phyloP scores from a whole-genome alignment of 1,284 basidiomycete species.

The Tremellales sp. region DNA sequence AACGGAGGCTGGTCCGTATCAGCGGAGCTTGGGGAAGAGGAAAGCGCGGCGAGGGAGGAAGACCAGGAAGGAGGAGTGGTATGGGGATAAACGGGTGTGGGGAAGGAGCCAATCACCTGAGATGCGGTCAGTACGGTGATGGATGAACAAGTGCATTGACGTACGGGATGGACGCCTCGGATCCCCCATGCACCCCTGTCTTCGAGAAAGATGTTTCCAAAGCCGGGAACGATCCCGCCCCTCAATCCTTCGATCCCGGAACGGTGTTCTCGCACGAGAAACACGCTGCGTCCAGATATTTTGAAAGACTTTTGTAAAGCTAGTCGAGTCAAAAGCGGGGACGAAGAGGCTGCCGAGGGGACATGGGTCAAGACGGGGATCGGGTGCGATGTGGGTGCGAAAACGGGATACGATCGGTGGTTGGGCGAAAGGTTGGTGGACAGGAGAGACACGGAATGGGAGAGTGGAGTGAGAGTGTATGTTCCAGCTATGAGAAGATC shows the following conservation, averaged over 20 bases:
- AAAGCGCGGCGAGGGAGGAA: conserved; percentile 47
- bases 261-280: conserved; percentile 38
- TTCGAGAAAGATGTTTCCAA: conserved; percentile 43
- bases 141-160: conserved; percentile 22
- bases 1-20: conserved; percentile 25
- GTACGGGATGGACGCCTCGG: conserved; percentile 57
- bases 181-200: conserved; percentile 50
- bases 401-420: conserved; percentile 47
- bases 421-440: conserved; percentile 48
- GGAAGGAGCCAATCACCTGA: conserved; percentile 33
- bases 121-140: conserved; percentile 4
- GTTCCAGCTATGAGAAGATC: conserved; percentile 36
- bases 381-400: conserved; percentile 55
- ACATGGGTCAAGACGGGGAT: conserved; percentile 52
- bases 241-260: conserved; percentile 41
- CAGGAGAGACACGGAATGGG: conserved; percentile 24
- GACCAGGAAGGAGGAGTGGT: conserved; percentile 59
- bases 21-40: neutral
- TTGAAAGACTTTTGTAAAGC: conserved; percentile 22
- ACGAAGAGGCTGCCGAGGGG: conserved; percentile 7
- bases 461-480: conserved; percentile 37
- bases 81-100: conserved; percentile 51
- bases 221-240: conserved; percentile 41
- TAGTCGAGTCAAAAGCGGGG: conserved; percentile 8
- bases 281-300: conserved; percentile 16